Percentiles rank a stretch among this genome's conserved stretches.
phyloP scores from a whole-genome alignment of 179 eudicot species.

The Nepenthes alata region DNA sequence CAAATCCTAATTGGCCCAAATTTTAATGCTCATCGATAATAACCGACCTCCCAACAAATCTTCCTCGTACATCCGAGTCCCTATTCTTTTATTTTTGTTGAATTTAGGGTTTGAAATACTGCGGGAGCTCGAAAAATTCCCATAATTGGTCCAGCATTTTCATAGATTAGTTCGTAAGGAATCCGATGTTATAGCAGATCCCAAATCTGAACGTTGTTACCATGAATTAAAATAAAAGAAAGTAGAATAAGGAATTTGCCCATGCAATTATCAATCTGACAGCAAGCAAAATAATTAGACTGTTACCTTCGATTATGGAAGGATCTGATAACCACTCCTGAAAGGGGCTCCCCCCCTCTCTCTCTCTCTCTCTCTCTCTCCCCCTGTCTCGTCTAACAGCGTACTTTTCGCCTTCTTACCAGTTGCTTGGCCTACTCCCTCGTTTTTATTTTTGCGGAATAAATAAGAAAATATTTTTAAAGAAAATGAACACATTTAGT shows the following conservation, averaged over 20 bases:
- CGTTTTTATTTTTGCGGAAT: too few species aligned
- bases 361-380: neutral
- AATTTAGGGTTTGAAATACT: too few species aligned
- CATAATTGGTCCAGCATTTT: neutral
- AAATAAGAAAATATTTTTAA: too few species aligned
- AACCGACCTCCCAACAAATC: neutral
- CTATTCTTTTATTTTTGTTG: neutral
- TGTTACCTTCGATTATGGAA: neutral
- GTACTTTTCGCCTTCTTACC: too few species aligned
- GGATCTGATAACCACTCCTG: neutral
- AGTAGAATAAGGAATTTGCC: neutral
- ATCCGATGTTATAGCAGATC: neutral
- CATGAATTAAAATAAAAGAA: neutral
- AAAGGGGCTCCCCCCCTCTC: neutral
- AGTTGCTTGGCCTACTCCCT: too few species aligned
- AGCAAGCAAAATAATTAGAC: neutral
- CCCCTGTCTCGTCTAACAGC: too few species aligned
- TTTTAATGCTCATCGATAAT: neutral
- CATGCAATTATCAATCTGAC: slow-evolving; percentile 1
- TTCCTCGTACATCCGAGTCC: neutral
- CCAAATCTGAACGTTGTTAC: neutral
- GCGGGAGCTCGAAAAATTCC: neutral
- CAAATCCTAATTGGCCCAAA: slow-evolving; percentile 1
- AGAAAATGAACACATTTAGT: too few species aligned
- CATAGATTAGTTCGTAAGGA: neutral